Conservation (phyloP, 352 stramenopile genomes). For the Pythium phragmitis region DNA sequence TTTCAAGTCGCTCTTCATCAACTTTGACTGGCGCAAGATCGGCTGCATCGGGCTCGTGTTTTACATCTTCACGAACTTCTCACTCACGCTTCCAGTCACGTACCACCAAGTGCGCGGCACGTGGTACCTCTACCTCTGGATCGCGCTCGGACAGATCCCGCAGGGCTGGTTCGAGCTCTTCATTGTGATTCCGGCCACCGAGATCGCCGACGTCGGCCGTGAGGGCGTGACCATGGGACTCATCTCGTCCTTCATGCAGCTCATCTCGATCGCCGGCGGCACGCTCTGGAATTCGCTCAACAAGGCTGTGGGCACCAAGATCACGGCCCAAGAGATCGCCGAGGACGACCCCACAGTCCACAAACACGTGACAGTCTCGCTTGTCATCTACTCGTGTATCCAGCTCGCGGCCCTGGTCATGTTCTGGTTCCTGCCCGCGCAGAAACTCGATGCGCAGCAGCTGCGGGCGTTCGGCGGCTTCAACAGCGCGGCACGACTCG, state of each 20-base stretch:
- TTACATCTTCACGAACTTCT: constrained; percentile 13
- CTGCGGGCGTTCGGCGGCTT: constrained; percentile 25
- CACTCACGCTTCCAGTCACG: constrained; percentile 22
- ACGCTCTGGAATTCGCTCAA: constrained; percentile 18
- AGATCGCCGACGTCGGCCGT: constrained; percentile 49
- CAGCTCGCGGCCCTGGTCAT: constrained; percentile 4
- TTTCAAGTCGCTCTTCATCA: constrained; percentile 16
- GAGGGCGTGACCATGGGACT: constrained; percentile 57
- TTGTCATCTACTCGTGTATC: constrained; percentile 18
- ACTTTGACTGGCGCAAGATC: constrained; percentile 19
- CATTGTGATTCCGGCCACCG: constrained; percentile 39
- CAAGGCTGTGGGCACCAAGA: constrained; percentile 11
- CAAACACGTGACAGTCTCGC: constrained; percentile 1
- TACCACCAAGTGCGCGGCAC: constrained; percentile 31
- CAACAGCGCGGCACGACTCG: constrained; percentile 31
- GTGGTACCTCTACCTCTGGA: constrained; percentile 44
- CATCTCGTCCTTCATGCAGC: constrained; percentile 36
- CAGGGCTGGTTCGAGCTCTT: constrained; percentile 43
- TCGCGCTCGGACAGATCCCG: constrained; percentile 33
- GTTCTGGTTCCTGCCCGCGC: constrained; percentile 24
- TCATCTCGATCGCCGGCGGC: constrained; percentile 21
- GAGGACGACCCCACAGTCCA: background rate
- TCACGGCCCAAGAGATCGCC: background rate
- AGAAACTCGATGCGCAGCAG: constrained; percentile 31
- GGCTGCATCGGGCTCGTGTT: constrained; percentile 12